Base-by-base conservation (phyloP, 192 early-diverging fungal species). In the Gamsiella multidivaricata region DNA sequence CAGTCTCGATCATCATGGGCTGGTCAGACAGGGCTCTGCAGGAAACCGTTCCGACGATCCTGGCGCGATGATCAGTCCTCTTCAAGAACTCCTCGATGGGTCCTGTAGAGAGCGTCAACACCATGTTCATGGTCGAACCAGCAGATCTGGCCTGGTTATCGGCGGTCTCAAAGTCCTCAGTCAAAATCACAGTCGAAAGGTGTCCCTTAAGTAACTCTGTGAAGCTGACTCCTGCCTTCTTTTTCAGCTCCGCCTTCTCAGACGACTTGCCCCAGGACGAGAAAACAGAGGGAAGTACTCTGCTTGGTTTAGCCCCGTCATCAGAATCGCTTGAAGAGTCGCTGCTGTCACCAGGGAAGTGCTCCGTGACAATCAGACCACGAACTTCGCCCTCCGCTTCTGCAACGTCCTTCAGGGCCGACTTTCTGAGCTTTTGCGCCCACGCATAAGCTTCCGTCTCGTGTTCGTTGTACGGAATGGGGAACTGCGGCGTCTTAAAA, bases 1-100 rank as follows among this genome's bases (percentile, higher is more conserved):
- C 83, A 11, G 23, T 50, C 46, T 67, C 70, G 15, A 84, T 65
- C 47, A 81, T 70, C 65, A 84, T 73, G 46, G 83, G 83, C 58
- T 84, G 63, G 7, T 75, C 80, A 2, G 83, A 84, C 17, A 84
- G 8, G n/a, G 83, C 83, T 36, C 83, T 69, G 70, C 83, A 84
- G 18, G 74, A 71, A 25, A 84, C 66, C 1, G 83, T 84, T 34
- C 83, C 83, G 20, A 59, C 54, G 47, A 84, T 74, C 3, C 62
- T 42, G 17, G 82, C 80, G 8, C 53, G 45, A 52, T 82, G 69
- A 33, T 81, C 61, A 3, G 78, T 74, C 9, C 49, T 29, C 25
- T 66, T 56, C 49, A 71, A 39, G 23, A 83, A 65, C 45, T 69
- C 73, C 3, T 80, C 65, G 17, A 70, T 53, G 18, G 72, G 68